phyloP scores from a whole-genome alignment of 345 rosid genomes.

The Citropsis articulata region DNA sequence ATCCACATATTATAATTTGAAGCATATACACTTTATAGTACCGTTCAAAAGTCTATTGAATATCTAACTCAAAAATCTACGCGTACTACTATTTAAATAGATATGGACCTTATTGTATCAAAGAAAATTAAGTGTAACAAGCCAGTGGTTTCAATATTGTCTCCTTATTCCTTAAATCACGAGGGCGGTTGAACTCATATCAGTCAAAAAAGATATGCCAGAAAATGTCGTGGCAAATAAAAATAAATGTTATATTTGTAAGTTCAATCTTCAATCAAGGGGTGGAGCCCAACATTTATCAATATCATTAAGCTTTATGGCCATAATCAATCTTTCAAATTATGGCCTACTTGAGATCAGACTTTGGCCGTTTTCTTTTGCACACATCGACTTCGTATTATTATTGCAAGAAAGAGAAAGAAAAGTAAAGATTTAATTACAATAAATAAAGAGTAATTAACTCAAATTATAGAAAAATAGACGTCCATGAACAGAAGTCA shows the following conservation, averaged over 20 bases:
- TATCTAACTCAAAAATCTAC: too few relatives aligned
- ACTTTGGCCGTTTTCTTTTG: neutral
- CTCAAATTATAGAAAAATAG: neutral
- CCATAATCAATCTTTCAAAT: slow-evolving; percentile 5
- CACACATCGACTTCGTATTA: neutral
- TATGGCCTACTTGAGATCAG: neutral
- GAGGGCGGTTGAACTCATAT: neutral
- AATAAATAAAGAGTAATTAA: neutral
- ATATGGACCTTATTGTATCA: too few relatives aligned
- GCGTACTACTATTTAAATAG: too few relatives aligned
- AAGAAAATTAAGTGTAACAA: too few relatives aligned
- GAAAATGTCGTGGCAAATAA: neutral
- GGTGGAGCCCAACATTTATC: slow-evolving; percentile 11
- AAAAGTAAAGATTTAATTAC: neutral
- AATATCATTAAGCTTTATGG: neutral
- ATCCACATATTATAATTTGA: too few relatives aligned
- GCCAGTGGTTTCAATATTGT: too few relatives aligned
- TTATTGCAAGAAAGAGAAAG: neutral
- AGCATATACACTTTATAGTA: too few relatives aligned
- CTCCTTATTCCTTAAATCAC: neutral
- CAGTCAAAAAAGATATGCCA: neutral
- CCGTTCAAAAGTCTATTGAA: too few relatives aligned
- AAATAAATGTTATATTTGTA: neutral
- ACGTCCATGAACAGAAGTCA: slow-evolving; percentile 66
- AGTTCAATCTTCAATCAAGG: neutral